Evolutionary conservation across 768 basidiomycete species (phyloP), one percentile per base, ranked within the genome.

Genomic region (Tricholoma terreum): DNA sequence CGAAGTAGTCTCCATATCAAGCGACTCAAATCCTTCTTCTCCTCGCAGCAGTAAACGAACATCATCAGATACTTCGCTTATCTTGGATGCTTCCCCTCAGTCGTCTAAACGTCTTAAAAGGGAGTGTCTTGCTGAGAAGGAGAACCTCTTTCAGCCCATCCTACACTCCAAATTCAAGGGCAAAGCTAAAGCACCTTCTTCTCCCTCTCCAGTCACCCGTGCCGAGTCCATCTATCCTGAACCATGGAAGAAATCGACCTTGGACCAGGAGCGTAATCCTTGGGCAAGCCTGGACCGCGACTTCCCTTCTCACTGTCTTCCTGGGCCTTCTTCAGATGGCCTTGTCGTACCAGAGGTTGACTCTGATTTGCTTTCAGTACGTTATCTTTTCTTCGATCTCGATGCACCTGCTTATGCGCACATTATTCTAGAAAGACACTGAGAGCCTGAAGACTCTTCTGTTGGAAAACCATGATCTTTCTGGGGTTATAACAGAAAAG

Each of bases 41-140:
- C 71, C 65, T 19, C 59, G 55, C 1, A 65, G 60, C 21, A 53
- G 77, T 35, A 80, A 80, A 57, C 68, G 78, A 17, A 67, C 75
- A 30, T 78, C 76, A 9, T 78, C 77, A 0, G 77, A 77, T 56
- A 66, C 74, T 5, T 68, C 69, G 6, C 60, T 77, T 14, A 36
- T 59, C 6, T 65, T 65, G 0, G 73, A 73, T 42, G 55, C 64
- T 11, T 67, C 70, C 7, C 68, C 72, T 4, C 71, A 69, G 51
- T 57, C 60, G 2, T 52, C 60, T 7, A 79, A 79, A 60, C 71
- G 75, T 6, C 66, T 65, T 10, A 77, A 73, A 54, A 68, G 58
- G 42, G 57, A 60, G 30, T 36, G 53, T 6, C 50, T 31, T 15
- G 63, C 66, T 0, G 71, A 75, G 31, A 78, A 79, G 60, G 77